Conservation (phyloP, 78 protist genomes). For the Dictyostelium intermedium region DNA sequence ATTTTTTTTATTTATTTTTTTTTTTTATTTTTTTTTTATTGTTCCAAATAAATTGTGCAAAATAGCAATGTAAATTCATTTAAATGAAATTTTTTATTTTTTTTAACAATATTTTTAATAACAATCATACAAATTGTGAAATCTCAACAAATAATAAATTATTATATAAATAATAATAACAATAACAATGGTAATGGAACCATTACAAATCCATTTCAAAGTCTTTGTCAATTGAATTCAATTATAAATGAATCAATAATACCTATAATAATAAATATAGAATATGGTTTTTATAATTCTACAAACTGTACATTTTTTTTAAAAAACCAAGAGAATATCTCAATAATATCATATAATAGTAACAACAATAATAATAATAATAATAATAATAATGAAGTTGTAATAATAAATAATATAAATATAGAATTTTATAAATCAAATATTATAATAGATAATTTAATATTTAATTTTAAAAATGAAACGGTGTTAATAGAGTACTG, state of each 20-base stretch:
- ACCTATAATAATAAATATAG: background rate
- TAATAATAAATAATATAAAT: too few relatives aligned
- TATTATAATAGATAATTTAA: too few relatives aligned
- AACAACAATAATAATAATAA: too few relatives aligned
- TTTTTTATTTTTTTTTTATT: too few relatives aligned
- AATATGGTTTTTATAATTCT: background rate
- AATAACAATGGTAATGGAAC: background rate
- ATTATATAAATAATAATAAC: too few relatives aligned
- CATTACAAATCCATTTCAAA: background rate
- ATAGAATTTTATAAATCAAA: background rate
- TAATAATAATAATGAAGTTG: too few relatives aligned
- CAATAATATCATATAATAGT: background rate
- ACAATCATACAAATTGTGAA: background rate
- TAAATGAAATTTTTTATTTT: too few relatives aligned
- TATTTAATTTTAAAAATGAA: background rate
- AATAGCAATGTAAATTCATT: too few relatives aligned
- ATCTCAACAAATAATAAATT: background rate
- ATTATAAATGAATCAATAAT: background rate
- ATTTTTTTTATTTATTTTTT: too few relatives aligned
- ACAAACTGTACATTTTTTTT: background rate
- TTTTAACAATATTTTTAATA: too few relatives aligned
- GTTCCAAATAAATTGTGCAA: too few relatives aligned
- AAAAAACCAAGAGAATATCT: too few relatives aligned
- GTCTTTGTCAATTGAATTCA: background rate
- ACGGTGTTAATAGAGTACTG: background rate